Evolutionary conservation across 2,329 filamentous ascomycete genomes (phyloP).

Genomic region (Pyrenophora graminea): DNA sequence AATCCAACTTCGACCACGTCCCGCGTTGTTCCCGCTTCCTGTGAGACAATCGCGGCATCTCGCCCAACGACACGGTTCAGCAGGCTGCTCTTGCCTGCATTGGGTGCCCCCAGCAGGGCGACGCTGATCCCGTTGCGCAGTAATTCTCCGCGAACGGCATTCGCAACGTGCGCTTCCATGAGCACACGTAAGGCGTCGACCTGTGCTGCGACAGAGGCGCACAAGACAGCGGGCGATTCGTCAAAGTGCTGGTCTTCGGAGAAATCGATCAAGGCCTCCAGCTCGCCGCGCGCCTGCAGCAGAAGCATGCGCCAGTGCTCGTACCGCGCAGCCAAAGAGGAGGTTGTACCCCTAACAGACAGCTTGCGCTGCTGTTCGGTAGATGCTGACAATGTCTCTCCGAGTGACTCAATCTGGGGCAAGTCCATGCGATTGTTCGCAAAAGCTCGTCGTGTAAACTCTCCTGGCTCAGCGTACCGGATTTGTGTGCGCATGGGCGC

Average conservation of each 20-base stretch:
- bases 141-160: conserved; percentile 80
- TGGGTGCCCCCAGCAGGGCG: conserved; percentile 86
- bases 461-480: conserved; percentile 90
- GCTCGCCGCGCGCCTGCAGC: conserved; percentile 80
- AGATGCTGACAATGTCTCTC: conserved; percentile 65
- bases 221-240: conserved; percentile 74
- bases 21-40: conserved; percentile 88
- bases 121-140: conserved; percentile 83
- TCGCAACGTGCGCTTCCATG: conserved; percentile 72
- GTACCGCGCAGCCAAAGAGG: conserved; percentile 72
- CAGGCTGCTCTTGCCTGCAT: conserved; percentile 92
- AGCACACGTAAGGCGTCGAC: conserved; percentile 64
- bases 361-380: conserved; percentile 92
- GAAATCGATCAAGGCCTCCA: conserved; percentile 96
- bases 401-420: conserved; percentile 74
- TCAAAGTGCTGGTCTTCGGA: conserved; percentile 97
- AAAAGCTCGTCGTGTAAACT: conserved; percentile 93
- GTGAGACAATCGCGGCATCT: conserved; percentile 92
- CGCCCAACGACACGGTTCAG: conserved; percentile 88
- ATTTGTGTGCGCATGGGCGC: conserved; percentile 49
- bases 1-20: conserved; percentile 92
- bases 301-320: conserved; percentile 79
- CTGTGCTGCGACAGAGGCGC: conserved; percentile 69
- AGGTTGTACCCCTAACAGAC: conserved; percentile 77
- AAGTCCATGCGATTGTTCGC: conserved; percentile 83